Percentiles rank a stretch among this genome's conserved stretches.
phyloP scores from a whole-genome alignment of 441 rosid species.

The Breynia disticha region DNA sequence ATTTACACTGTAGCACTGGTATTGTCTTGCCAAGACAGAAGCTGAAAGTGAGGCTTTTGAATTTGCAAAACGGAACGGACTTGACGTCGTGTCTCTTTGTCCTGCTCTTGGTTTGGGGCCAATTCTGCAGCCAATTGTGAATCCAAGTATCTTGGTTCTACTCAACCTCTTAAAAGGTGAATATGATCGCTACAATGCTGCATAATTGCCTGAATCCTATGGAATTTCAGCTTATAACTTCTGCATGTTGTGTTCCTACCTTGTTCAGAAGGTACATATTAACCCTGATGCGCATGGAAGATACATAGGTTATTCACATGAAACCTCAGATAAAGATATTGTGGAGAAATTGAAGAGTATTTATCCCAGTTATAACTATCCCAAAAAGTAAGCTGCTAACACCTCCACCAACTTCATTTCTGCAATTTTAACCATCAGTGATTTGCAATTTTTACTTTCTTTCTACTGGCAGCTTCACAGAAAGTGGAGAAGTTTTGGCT shows the following conservation, averaged over 20 bases:
- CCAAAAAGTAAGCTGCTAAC: constrained; percentile 34
- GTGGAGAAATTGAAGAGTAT: constrained; percentile 23
- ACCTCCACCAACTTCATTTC: too few species aligned
- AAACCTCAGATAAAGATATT: constrained; percentile 12
- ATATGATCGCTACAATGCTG: not conserved
- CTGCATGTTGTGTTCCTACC: too few species aligned
- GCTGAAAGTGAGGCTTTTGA: constrained; percentile 69
- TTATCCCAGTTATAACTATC: constrained; percentile 37
- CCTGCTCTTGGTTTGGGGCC: constrained; percentile 69
- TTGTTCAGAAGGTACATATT: constrained; percentile 47
- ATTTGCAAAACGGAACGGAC: constrained; percentile 42
- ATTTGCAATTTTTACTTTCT: not conserved
- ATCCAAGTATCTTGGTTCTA: constrained; percentile 50
- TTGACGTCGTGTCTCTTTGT: constrained; percentile 45
- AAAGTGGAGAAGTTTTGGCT: too few species aligned
- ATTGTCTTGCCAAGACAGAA: constrained; percentile 50
- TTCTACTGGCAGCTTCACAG: not conserved
- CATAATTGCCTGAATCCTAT: too few species aligned
- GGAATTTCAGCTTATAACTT: too few species aligned
- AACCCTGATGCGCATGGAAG: constrained; percentile 59
- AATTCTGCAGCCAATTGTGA: constrained; percentile 45
- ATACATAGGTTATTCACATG: constrained; percentile 37
- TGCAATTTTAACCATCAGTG: not conserved
- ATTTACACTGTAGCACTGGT: constrained; percentile 33
- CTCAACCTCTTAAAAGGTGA: too few species aligned